These are phyloP conservation scores for Arxiozyma telluris DNA, from an alignment of 1,139 yeast species.

Conservation along the genomic window DNA sequence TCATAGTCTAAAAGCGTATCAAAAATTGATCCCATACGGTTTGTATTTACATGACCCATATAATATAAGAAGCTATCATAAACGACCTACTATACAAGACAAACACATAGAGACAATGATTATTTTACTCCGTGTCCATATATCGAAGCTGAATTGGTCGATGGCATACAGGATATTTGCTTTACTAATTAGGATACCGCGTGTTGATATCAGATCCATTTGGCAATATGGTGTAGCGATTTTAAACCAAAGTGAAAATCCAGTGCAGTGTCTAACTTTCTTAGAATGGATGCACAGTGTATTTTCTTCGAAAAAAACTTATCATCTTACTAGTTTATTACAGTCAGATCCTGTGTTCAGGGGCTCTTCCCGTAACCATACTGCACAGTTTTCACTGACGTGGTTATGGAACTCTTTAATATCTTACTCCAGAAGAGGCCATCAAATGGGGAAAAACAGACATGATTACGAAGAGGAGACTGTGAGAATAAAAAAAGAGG, in stretches of 20 bases:
- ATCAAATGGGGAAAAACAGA: not conserved
- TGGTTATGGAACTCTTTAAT: constrained; percentile 32
- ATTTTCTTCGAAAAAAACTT: constrained; percentile 19
- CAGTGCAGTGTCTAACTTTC: constrained; percentile 16
- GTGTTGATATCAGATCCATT: constrained; percentile 43
- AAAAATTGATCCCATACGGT: constrained; percentile 10
- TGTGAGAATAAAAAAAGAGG: not conserved
- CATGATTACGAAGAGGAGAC: constrained; percentile 1
- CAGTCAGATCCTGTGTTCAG: constrained; percentile 31
- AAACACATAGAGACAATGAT: constrained; percentile 26
- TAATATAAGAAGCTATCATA: not conserved
- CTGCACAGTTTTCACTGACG: constrained; percentile 31
- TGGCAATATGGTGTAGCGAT: constrained; percentile 53
- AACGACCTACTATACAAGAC: constrained; percentile 6
- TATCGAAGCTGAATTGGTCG: constrained; percentile 45
- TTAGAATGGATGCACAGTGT: constrained; percentile 28
- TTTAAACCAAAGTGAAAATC: constrained; percentile 18
- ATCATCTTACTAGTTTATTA: constrained; percentile 19
- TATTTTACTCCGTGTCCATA: constrained; percentile 31
- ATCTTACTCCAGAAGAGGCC: constrained; percentile 7
- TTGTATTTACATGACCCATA: not conserved
- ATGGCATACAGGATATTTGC: constrained; percentile 46
- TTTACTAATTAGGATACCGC: constrained; percentile 39
- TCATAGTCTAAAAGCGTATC: constrained; percentile 13
- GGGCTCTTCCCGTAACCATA: constrained; percentile 31